Evolutionary conservation across 306 rosid genomes (phyloP).

Genomic region (Acacia crassicarpa): DNA sequence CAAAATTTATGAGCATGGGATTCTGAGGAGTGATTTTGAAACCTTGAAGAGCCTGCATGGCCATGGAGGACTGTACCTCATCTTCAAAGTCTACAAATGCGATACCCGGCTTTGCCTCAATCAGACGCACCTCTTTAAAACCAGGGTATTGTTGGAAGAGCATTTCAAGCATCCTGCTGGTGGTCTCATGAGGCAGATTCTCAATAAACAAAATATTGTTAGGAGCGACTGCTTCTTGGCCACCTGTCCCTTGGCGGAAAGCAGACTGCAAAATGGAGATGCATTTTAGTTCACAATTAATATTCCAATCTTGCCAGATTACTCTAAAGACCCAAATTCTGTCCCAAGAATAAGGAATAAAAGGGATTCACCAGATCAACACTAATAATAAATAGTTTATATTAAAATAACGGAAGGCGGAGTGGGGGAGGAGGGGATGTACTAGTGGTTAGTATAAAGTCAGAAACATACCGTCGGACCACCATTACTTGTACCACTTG

Average conservation of each 20-base stretch:
- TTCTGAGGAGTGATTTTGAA: constrained; percentile 93
- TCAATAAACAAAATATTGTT: constrained; percentile 90
- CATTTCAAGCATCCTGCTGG: constrained; percentile 86
- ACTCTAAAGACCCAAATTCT: not conserved
- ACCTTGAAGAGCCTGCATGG: constrained; percentile 95
- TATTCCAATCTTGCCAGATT: not conserved
- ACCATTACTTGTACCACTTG: constrained; percentile 68
- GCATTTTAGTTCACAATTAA: constrained; percentile 4
- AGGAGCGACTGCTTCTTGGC: constrained; percentile 80
- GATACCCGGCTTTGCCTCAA: constrained; percentile 97
- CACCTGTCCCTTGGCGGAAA: constrained; percentile 63
- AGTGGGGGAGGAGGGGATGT: not conserved
- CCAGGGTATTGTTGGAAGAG: constrained; percentile 96
- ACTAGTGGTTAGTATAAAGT: not conserved
- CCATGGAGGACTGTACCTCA: constrained; percentile 88
- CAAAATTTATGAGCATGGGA: constrained; percentile 81
- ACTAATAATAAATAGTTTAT: not conserved
- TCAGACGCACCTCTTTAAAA: constrained; percentile 94
- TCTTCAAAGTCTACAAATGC: constrained; percentile 96
- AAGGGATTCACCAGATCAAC: not conserved
- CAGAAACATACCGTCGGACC: constrained; percentile 63
- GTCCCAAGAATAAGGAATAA: not conserved
- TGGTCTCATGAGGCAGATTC: constrained; percentile 90
- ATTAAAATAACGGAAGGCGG: not conserved
- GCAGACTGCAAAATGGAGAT: constrained; percentile 50